These are phyloP conservation scores for Pleomassaria siparia DNA, from an alignment of 2,329 filamentous ascomycete genomes.

Conservation along the genomic window DNA sequence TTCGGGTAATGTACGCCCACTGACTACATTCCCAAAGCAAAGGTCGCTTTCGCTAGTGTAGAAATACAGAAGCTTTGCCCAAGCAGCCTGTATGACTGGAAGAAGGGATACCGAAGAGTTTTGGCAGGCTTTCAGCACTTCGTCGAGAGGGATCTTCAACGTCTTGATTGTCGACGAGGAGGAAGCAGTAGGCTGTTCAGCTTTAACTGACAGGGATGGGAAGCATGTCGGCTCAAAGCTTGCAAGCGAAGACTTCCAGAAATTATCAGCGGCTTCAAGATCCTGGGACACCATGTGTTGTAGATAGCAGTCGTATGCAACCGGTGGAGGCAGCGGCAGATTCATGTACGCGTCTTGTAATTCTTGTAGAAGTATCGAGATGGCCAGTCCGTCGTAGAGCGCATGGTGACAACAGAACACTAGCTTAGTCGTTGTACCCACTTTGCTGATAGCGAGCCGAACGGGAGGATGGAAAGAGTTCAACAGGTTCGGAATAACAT, in stretches of 20 bases:
- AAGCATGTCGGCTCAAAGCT: conserved; percentile 52
- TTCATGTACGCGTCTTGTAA: conserved; percentile 62
- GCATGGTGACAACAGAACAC: conserved; percentile 72
- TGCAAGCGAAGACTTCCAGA: conserved; percentile 65
- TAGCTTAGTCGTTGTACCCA: conserved; percentile 32
- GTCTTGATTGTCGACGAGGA: conserved; percentile 27
- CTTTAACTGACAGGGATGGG: conserved; percentile 34
- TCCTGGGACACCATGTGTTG: conserved; percentile 56
- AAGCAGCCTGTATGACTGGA: conserved; percentile 70
- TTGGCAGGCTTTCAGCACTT: conserved; percentile 25
- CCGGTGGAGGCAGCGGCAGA: conserved; percentile 49
- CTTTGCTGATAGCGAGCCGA: conserved; percentile 30
- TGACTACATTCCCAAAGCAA: conserved; percentile 86
- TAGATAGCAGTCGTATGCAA: conserved; percentile 67
- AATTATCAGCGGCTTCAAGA: conserved; percentile 56
- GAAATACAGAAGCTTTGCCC: conserved; percentile 65
- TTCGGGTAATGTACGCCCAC: conserved; percentile 69
- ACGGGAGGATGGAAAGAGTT: conserved; percentile 36
- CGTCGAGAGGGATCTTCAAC: conserved; percentile 24
- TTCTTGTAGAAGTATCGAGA: conserved; percentile 69
- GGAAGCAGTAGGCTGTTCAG: neutral
- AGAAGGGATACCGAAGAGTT: conserved; percentile 52
- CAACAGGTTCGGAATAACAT: conserved; percentile 54
- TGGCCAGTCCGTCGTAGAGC: conserved; percentile 81
- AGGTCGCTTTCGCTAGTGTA: conserved; percentile 63